Evolutionary conservation across 306 rosid species (phyloP).

Genomic region (Cucurbita pepo): DNA sequence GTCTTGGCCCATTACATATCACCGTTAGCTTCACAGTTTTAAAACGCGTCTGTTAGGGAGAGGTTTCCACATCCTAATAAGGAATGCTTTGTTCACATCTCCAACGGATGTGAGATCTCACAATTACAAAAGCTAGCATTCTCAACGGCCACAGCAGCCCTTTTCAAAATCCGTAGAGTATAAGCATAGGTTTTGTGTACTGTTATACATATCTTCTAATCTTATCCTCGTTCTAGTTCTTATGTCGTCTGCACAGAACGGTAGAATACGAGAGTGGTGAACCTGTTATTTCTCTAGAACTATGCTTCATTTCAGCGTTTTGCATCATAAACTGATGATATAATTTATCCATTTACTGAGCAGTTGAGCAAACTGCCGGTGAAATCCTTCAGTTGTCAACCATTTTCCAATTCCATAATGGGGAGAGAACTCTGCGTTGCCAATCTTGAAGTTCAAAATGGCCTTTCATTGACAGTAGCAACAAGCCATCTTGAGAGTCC

Average conservation of each 20-base stretch:
- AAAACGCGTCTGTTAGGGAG: too few species aligned
- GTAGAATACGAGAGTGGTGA: background rate
- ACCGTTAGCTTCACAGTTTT: too few species aligned
- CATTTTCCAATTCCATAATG: constrained; percentile 60
- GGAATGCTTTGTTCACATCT: too few species aligned
- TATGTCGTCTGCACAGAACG: background rate
- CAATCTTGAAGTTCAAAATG: constrained; percentile 42
- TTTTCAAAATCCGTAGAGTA: background rate
- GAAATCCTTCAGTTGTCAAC: constrained; percentile 43
- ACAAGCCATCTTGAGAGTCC: constrained; percentile 98
- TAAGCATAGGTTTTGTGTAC: background rate
- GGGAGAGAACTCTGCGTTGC: constrained; percentile 81
- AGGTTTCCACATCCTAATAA: too few species aligned
- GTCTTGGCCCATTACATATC: too few species aligned
- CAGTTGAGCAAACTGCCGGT: constrained; percentile 73
- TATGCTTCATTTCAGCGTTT: background rate
- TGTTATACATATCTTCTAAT: background rate
- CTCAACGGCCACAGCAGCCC: background rate
- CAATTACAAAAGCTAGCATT: background rate
- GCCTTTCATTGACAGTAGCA: constrained; percentile 47
- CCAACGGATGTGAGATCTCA: too few species aligned
- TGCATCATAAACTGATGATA: background rate
- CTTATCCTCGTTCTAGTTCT: background rate
- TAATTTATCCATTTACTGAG: constrained; percentile 6
- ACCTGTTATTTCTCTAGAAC: background rate